phyloP scores from a whole-genome alignment of 2,329 filamentous ascomycete genomes.

The Paraconiothyrium brasiliense region DNA sequence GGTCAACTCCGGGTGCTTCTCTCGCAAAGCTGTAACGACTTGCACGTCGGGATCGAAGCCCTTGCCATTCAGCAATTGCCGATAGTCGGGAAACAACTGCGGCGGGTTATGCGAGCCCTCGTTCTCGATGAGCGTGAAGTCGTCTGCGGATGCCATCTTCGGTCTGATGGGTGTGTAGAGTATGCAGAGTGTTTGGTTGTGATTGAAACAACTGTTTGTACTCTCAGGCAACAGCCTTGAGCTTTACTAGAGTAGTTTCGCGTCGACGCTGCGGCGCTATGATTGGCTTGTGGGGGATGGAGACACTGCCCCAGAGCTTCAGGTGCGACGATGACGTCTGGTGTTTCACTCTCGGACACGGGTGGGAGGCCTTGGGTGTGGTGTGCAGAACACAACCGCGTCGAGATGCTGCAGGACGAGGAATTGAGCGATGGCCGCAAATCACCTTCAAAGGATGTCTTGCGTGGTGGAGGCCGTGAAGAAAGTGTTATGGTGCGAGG shows the following conservation, averaged over 20 bases:
- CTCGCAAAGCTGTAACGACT: constrained; percentile 47
- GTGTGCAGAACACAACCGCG: not conserved
- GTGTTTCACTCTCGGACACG: constrained; percentile 19
- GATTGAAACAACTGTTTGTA: not conserved
- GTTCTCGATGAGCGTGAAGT: constrained; percentile 45
- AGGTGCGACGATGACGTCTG: constrained; percentile 20
- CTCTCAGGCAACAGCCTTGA: constrained; percentile 7
- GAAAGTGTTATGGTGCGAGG: not conserved
- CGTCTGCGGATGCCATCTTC: constrained; percentile 36
- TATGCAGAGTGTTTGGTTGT: not conserved
- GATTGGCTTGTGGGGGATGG: constrained; percentile 17
- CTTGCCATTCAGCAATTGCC: constrained; percentile 46
- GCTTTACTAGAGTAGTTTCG: not conserved
- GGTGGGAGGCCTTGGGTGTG: constrained; percentile 1
- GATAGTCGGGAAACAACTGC: constrained; percentile 49
- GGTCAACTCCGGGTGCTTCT: constrained; percentile 48
- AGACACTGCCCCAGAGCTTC: not conserved
- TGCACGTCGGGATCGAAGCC: constrained; percentile 52
- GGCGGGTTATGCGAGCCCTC: constrained; percentile 22
- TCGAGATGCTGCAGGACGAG: not conserved
- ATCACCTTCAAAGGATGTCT: not conserved
- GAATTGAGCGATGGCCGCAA: not conserved
- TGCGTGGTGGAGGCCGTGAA: not conserved
- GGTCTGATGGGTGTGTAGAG: not conserved
- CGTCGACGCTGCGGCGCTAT: not conserved